Percentiles rank a stretch among this genome's conserved stretches.
Evolutionary conservation across 192 early-diverging fungal genomes (phyloP).

Genomic region (Radiomyces spectabilis): DNA sequence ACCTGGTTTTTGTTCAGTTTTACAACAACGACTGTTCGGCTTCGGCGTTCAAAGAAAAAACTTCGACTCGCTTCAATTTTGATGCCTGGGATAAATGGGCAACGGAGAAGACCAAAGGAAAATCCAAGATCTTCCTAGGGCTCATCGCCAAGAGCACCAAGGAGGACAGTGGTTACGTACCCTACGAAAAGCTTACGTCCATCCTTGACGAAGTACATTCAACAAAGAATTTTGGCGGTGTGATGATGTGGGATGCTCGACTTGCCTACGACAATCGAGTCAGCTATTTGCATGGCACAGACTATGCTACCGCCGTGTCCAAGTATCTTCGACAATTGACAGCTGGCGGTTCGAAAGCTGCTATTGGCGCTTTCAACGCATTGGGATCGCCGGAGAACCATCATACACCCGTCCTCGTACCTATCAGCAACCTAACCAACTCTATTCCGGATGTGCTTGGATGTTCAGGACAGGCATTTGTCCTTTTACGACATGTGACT

Average conservation of each 20-base stretch:
- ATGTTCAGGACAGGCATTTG: slow-evolving; percentile 13
- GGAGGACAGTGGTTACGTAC: slow-evolving; percentile 49
- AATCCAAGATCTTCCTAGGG: slow-evolving; percentile 57
- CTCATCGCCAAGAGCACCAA: slow-evolving; percentile 50
- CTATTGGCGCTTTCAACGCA: no score
- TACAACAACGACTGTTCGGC: slow-evolving; percentile 33
- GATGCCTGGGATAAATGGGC: slow-evolving; percentile 68
- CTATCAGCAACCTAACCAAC: no score
- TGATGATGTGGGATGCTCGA: slow-evolving; percentile 51
- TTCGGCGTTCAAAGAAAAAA: neutral
- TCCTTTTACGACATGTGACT: slow-evolving; percentile 3
- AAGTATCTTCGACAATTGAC: no score
- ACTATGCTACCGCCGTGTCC: no score
- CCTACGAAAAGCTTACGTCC: slow-evolving; percentile 16
- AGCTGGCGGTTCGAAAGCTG: no score
- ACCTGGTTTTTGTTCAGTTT: slow-evolving; percentile 73
- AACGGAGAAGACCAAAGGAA: slow-evolving; percentile 44
- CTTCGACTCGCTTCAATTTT: slow-evolving; percentile 54
- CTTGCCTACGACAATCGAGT: slow-evolving; percentile 14
- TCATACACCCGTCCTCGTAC: no score
- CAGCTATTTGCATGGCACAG: no score
- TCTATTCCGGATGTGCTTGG: no score
- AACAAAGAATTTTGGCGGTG: slow-evolving; percentile 52
- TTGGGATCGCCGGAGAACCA: no score
- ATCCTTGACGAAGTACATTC: slow-evolving; percentile 19